phyloP scores from a whole-genome alignment of 2,329 filamentous ascomycete genomes.

The Aspergillus sp. region DNA sequence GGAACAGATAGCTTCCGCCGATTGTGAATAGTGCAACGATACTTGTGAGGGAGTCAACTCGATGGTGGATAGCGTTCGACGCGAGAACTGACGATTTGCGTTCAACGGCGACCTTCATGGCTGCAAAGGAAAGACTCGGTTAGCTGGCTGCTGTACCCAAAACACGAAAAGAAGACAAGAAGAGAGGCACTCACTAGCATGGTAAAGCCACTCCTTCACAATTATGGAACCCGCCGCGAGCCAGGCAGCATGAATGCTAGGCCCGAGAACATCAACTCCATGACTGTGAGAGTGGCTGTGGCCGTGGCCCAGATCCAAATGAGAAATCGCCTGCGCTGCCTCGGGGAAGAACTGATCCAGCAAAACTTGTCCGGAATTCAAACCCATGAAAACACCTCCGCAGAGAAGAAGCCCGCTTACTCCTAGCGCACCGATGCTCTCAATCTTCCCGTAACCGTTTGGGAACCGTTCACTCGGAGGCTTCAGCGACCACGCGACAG shows the following conservation, averaged over 20 bases:
- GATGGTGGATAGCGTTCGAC: conserved; percentile 95
- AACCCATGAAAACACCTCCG: conserved; percentile 90
- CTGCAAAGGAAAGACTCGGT: conserved; percentile 48
- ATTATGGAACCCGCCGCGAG: conserved; percentile 86
- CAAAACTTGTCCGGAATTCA: conserved; percentile 71
- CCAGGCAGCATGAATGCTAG: conserved; percentile 94
- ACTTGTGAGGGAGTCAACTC: conserved; percentile 92
- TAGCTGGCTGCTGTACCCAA: background rate
- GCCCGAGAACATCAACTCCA: conserved; percentile 59
- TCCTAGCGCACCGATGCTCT: conserved; percentile 89
- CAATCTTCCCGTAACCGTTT: conserved; percentile 94
- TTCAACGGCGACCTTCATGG: conserved; percentile 92
- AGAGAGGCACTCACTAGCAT: conserved; percentile 74
- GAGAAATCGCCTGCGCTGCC: conserved; percentile 55
- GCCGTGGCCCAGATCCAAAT: conserved; percentile 56
- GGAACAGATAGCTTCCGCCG: conserved; percentile 82
- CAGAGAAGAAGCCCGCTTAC: conserved; percentile 89
- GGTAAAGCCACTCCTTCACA: conserved; percentile 96
- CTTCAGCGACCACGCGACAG: conserved; percentile 89
- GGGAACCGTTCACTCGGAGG: conserved; percentile 84
- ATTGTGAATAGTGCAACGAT: conserved; percentile 91
- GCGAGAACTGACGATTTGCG: conserved; percentile 94
- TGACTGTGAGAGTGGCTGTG: conserved; percentile 66
- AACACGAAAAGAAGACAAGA: too few relatives aligned
- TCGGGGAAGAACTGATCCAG: conserved; percentile 76